These are phyloP conservation scores for Papilionanthe hybrid DNA, from an alignment of 116 monocot genomes.

Conservation along the genomic window DNA sequence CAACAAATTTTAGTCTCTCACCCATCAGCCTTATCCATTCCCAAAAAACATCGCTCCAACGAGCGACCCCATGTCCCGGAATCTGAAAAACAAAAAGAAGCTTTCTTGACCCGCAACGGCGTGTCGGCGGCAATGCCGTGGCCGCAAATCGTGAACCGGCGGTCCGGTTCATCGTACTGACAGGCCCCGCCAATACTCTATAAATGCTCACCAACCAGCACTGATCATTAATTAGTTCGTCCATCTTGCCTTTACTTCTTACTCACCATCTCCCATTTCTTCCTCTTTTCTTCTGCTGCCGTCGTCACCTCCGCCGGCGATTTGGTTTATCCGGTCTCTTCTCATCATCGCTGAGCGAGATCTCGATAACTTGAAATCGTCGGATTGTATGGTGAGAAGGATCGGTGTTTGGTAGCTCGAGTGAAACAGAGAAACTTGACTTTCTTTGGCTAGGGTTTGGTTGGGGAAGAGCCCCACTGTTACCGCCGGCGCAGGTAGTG, in stretches of 20 bases:
- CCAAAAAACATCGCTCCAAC: too few relatives aligned
- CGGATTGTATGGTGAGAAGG: background rate
- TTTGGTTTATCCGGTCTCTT: background rate
- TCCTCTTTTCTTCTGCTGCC: background rate
- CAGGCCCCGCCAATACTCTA: background rate
- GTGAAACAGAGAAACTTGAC: background rate
- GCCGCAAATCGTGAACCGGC: constrained; percentile 2
- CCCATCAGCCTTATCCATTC: too few relatives aligned
- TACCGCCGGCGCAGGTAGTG: background rate
- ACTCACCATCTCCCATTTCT: background rate
- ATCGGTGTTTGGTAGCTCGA: background rate
- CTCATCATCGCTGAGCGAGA: background rate
- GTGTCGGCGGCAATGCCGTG: too few relatives aligned
- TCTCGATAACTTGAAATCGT: background rate
- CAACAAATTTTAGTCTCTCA: too few relatives aligned
- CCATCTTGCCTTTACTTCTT: background rate
- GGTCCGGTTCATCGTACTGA: background rate
- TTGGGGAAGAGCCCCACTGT: background rate
- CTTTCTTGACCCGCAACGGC: too few relatives aligned
- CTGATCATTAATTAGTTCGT: background rate
- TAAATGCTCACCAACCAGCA: background rate
- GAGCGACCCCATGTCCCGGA: too few relatives aligned
- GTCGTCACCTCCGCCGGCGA: background rate
- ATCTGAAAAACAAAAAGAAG: too few relatives aligned
- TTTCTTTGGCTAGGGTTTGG: background rate